Conservation (phyloP, 352 stramenopile genomes). For the Globisporangium camurandrum region DNA sequence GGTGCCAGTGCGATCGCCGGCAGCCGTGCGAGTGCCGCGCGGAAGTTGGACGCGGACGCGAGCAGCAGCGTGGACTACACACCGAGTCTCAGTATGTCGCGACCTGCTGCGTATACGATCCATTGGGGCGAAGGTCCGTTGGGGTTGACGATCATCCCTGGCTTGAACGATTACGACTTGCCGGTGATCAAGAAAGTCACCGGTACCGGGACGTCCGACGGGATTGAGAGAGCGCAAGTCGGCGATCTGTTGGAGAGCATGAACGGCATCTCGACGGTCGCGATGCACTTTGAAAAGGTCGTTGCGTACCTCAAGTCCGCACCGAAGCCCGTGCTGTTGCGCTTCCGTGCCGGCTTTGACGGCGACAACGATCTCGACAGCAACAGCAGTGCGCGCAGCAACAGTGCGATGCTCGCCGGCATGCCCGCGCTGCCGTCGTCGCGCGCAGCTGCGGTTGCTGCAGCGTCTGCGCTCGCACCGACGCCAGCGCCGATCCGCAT, state of each 20-base stretch:
- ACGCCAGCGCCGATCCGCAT: neutral
- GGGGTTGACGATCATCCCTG: conserved; percentile 80
- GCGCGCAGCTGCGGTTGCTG: neutral
- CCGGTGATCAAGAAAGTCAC: conserved; percentile 87
- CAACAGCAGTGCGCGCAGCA: neutral
- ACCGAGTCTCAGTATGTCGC: conserved; percentile 37
- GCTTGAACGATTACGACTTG: conserved; percentile 64
- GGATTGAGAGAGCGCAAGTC: conserved; percentile 77
- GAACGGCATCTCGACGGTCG: conserved; percentile 57
- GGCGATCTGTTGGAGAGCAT: conserved; percentile 79
- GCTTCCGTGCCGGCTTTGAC: conserved; percentile 42
- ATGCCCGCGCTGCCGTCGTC: conserved; percentile 15
- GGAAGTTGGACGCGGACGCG: neutral
- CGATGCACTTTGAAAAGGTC: conserved; percentile 79
- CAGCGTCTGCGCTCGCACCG: neutral
- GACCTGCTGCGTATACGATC: conserved; percentile 59
- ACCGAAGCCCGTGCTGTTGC: conserved; percentile 68
- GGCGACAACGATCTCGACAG: conserved; percentile 19
- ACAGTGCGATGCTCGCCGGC: conserved; percentile 8
- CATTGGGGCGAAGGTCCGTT: conserved; percentile 78
- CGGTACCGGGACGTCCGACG: conserved; percentile 64
- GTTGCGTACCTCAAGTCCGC: conserved; percentile 76
- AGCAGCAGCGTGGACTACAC: conserved; percentile 28
- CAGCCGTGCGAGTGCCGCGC: neutral
- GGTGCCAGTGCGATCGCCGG: conserved; percentile 12